Evolutionary conservation across 2,329 filamentous ascomycete genomes (phyloP), one percentile per base, ranked within the genome.

Genomic region (Xylariaceae sp.): DNA sequence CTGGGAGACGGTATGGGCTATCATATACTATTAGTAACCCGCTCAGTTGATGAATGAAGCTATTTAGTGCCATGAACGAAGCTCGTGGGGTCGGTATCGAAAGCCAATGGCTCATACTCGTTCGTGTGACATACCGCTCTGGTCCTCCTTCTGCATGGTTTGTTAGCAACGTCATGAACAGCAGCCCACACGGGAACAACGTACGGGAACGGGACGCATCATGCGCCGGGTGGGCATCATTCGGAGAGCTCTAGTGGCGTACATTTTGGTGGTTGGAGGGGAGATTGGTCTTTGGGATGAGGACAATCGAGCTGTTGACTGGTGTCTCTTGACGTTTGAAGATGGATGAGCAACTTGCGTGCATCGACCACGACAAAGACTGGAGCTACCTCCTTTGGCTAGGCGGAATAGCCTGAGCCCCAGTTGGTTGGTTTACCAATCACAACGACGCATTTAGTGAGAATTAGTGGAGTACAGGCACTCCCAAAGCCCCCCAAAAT

Each of bases 1-100:
- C 76, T 97, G 93, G 54, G 91, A 95, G 69, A 97, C 82, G 60
- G 91, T 96, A 75, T 97, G 93, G 65, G 89, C 93, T 98, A 48
- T 44, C 50, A 42, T 48, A 37, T 52, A 38, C 43, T 34, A 39
- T 52, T 34, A 49, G 50, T 42, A 45, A 6, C 22, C 22, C 22
- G 11, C 6, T 26, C 22, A 26, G 11, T 6, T 26, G 22, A 6
- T 11, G 22, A 11, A 26, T 6, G 11, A 6, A 11, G 6, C 11
- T 6, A 11, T 6, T 45, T n/a, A 45, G 39, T 39, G 22, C 19
- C n/a, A 22, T 17, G 16, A 19, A 15, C 34, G 34, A 28, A 39
- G 36, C 29, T 22, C 18, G 19, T 19, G 17, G 17, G 24, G 37
- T 43, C n/a, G 40, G 32, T 46, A 19, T 48, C 28, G 41, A 29